A percentile compares a stretch with the other conserved stretches of the same genome.
Conservation (phyloP, 2,329 filamentous ascomycete genomes). For the Fusarium dlaminii region DNA sequence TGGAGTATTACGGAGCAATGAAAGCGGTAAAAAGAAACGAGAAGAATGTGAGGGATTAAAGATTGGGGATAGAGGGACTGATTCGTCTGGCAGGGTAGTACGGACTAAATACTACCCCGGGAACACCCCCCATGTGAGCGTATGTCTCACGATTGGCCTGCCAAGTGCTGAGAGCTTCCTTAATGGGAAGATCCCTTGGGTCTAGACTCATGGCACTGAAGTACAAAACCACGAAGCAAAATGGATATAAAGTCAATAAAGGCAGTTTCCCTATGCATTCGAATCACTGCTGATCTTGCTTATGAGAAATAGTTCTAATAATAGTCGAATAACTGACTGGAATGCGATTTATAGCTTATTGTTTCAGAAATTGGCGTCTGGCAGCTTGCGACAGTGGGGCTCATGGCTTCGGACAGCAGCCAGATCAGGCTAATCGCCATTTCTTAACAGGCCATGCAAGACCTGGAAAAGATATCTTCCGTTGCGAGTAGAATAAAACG, state of each 20-base stretch:
- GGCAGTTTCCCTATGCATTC: background rate
- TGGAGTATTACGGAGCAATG: too few relatives aligned
- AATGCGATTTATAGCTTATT: background rate
- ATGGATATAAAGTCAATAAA: rapidly evolving
- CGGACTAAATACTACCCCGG: background rate
- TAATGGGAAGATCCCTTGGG: background rate
- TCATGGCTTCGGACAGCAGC: background rate
- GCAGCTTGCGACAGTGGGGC: background rate
- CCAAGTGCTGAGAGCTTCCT: background rate
- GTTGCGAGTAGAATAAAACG: rapidly evolving
- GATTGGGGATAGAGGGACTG: background rate
- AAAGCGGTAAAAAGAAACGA: too few relatives aligned
- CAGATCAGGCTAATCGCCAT: background rate
- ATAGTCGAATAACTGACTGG: rapidly evolving
- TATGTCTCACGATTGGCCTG: background rate
- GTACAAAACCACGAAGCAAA: rapidly evolving
- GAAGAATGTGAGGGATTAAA: conserved; percentile 3
- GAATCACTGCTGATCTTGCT: rapidly evolving
- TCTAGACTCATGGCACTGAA: background rate
- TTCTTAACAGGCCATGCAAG: background rate
- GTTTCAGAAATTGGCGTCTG: rapidly evolving
- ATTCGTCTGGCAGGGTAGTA: background rate
- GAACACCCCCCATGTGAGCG: background rate
- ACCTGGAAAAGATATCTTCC: background rate
- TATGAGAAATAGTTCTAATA: rapidly evolving